Evolutionary conservation across 2,329 filamentous ascomycete genomes (phyloP).

Genomic region (Fusarium nanum): DNA sequence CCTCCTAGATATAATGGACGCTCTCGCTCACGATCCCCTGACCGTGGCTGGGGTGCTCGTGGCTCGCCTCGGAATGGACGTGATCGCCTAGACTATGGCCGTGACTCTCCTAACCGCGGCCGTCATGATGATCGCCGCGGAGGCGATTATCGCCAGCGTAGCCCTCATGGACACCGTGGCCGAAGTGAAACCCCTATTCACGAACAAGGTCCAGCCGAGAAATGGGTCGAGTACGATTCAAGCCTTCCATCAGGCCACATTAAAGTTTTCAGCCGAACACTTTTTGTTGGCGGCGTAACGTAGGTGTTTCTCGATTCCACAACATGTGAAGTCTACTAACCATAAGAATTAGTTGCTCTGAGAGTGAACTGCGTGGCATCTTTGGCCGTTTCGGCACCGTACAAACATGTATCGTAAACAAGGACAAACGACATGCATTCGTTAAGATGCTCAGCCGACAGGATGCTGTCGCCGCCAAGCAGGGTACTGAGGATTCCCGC

Average conservation of each 20-base stretch:
- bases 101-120: constrained; percentile 72
- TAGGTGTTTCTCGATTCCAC: constrained; percentile 60
- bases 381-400: constrained; percentile 88
- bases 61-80: constrained; percentile 71
- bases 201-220: constrained; percentile 57
- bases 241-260: constrained; percentile 81
- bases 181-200: constrained; percentile 69
- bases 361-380: constrained; percentile 82
- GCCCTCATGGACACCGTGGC: constrained; percentile 76
- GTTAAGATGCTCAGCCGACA: constrained; percentile 96
- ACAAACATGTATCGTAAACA: constrained; percentile 97
- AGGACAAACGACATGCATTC: constrained; percentile 97
- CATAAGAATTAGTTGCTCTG: constrained; percentile 68
- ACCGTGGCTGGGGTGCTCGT: constrained; percentile 76
- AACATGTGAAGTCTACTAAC: constrained; percentile 42
- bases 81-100: constrained; percentile 80
- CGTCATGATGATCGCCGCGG: constrained; percentile 69
- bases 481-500: constrained; percentile 85
- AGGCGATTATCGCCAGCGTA: constrained; percentile 87
- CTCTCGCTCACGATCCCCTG: constrained; percentile 83
- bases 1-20: constrained; percentile 69
- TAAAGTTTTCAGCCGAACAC: constrained; percentile 92
- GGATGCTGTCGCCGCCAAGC: constrained; percentile 85
- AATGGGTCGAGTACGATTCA: constrained; percentile 84
- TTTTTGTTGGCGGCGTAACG: constrained; percentile 97